Conservation (phyloP, 2,329 filamentous ascomycete species). For the Cercospora berteroae region DNA sequence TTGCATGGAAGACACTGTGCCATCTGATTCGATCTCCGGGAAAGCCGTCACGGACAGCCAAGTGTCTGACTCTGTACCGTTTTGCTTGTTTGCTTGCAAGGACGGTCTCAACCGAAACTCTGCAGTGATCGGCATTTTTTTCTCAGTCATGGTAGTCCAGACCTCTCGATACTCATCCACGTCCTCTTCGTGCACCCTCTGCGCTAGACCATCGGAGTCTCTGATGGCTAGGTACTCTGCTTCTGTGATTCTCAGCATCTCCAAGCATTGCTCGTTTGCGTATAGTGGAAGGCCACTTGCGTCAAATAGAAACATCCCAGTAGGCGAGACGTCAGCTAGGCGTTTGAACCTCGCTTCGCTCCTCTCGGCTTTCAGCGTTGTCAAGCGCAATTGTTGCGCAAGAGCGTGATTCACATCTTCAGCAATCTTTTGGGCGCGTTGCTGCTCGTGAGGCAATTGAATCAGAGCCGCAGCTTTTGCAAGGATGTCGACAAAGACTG, state of each 20-base stretch:
- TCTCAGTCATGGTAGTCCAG: constrained; percentile 35
- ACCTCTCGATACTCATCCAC: constrained; percentile 33
- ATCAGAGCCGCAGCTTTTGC: constrained; percentile 43
- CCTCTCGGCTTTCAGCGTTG: constrained; percentile 34
- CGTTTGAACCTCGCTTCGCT: constrained; percentile 42
- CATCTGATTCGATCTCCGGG: constrained; percentile 35
- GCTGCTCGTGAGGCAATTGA: constrained; percentile 40
- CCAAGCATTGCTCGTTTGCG: constrained; percentile 43
- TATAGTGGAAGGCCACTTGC: constrained; percentile 40
- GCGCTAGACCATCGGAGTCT: constrained; percentile 15
- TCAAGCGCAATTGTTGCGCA: constrained; percentile 37
- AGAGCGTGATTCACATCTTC: constrained; percentile 40
- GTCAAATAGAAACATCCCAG: constrained; percentile 42
- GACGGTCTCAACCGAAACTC: constrained; percentile 41
- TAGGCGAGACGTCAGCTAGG: constrained; percentile 42
- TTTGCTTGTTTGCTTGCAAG: constrained; percentile 35
- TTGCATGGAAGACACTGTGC: constrained; percentile 32
- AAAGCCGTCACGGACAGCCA: constrained; percentile 38
- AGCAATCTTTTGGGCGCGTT: constrained; percentile 36
- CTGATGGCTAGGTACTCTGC: constrained; percentile 18
- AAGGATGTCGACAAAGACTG: constrained; percentile 40
- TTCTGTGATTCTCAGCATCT: constrained; percentile 34
- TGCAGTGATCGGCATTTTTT: constrained; percentile 38
- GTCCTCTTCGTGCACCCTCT: constrained; percentile 38
- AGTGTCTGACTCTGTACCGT: constrained; percentile 32